phyloP scores from a whole-genome alignment of 164 flowering plant species.

The Stephania japonica region DNA sequence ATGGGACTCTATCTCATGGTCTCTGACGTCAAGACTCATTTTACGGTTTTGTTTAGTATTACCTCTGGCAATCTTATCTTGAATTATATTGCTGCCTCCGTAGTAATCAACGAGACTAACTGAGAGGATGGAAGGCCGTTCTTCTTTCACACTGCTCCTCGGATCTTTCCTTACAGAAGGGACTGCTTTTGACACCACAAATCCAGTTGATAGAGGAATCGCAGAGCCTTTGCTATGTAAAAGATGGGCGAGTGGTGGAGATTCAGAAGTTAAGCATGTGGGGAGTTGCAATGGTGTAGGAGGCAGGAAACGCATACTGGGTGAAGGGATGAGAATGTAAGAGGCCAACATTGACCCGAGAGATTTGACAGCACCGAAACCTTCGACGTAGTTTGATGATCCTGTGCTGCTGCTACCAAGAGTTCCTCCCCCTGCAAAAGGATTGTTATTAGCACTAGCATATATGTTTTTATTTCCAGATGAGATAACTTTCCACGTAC shows the following conservation, averaged over 20 bases:
- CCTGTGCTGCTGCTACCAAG: slow-evolving; percentile 36
- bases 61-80: slow-evolving; percentile 50
- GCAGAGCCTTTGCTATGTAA: slow-evolving; percentile 95
- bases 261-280: slow-evolving; percentile 85
- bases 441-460: background rate
- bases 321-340: slow-evolving; percentile 75
- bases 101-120: slow-evolving; percentile 82
- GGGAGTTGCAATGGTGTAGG: slow-evolving; percentile 87
- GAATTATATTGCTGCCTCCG: slow-evolving; percentile 49
- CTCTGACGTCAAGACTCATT: slow-evolving; percentile 41
- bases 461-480: background rate
- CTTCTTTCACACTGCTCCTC: slow-evolving; percentile 47
- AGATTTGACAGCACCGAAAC: slow-evolving; percentile 79
- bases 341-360: slow-evolving; percentile 74
- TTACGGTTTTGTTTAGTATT: slow-evolving; percentile 53
- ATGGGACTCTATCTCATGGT: slow-evolving; percentile 55
- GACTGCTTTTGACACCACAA: slow-evolving; percentile 84
- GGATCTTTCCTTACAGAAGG: slow-evolving; percentile 65
- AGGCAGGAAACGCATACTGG: slow-evolving; percentile 83
- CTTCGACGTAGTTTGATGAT: slow-evolving; percentile 55
- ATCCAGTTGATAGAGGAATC: slow-evolving; percentile 83
- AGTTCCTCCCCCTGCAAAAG: slow-evolving; percentile 42
- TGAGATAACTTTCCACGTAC: background rate
- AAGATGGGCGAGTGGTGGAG: slow-evolving; percentile 98
- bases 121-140: slow-evolving; percentile 86